A percentile compares a stretch with the other conserved stretches of the same genome.
Conservation (phyloP, 106 monocot genomes). For the Gastrodia elata region DNA sequence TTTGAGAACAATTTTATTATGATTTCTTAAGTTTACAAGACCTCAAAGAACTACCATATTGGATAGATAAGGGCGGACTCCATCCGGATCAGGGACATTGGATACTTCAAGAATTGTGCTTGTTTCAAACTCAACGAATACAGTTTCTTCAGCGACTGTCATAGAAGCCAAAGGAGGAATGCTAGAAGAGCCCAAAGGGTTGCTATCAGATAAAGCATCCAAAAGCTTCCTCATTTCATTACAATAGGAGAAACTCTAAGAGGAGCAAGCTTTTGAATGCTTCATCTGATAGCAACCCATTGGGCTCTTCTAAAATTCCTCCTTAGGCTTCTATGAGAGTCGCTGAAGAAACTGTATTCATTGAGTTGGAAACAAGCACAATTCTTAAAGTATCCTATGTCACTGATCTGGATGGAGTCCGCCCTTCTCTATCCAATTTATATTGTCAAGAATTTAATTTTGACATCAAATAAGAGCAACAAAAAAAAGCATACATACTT, state of each 20-base stretch:
- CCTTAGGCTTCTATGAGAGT: slow-evolving; percentile 7
- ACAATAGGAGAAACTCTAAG: slow-evolving; percentile 72
- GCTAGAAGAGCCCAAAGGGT: slow-evolving; percentile 1
- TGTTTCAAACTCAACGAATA: slow-evolving; percentile 19
- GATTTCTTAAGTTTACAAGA: no score
- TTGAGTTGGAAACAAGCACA: slow-evolving; percentile 21
- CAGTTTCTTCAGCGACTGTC: slow-evolving; percentile 24
- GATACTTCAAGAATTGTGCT: slow-evolving; percentile 18
- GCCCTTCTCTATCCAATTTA: slow-evolving; percentile 61
- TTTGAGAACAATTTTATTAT: no score
- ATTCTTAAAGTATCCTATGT: slow-evolving; percentile 21
- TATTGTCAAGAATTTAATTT: no score
- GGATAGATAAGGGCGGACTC: slow-evolving; percentile 55
- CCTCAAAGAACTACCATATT: slow-evolving; percentile 87
- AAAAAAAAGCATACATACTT: no score
- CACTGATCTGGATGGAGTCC: slow-evolving; percentile 52
- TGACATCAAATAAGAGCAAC: no score
- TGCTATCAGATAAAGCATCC: slow-evolving; percentile 19
- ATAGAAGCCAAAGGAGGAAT: slow-evolving; percentile 11
- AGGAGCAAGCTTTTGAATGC: slow-evolving; percentile 42
- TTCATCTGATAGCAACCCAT: slow-evolving; percentile 4
- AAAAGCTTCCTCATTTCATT: slow-evolving; percentile 40
- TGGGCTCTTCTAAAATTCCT: slow-evolving; percentile 8
- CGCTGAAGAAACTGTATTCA: slow-evolving; percentile 22
- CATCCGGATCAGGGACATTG: slow-evolving; percentile 45